Percentiles rank a stretch among this genome's conserved stretches.
Conservation (phyloP, 805 yeast genomes). For the Candida manassasensis region DNA sequence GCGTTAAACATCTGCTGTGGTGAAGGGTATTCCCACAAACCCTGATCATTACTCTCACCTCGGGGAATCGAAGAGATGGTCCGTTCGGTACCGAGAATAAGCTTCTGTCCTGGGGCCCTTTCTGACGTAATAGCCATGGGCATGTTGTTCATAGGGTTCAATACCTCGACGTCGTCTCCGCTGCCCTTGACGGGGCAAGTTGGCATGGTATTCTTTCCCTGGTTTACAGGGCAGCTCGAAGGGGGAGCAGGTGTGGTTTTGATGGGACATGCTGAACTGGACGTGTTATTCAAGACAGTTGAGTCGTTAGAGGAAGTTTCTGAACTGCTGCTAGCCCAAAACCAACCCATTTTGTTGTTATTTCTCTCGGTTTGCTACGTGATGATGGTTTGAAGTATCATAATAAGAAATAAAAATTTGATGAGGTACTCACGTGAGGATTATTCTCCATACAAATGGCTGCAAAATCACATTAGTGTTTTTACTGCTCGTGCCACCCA, state of each 20-base stretch:
- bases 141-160: constrained; percentile 88
- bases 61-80: constrained; percentile 83
- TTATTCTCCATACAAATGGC: too few species aligned
- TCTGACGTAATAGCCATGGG: constrained; percentile 66
- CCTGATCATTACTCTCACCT: constrained; percentile 59
- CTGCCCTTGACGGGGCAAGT: constrained; percentile 35
- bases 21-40: constrained; percentile 97
- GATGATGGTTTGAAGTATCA: too few species aligned
- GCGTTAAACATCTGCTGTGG: constrained; percentile 99
- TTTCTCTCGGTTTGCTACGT: too few species aligned
- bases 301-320: background rate
- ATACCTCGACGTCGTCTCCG: constrained; percentile 24
- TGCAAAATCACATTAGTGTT: too few species aligned
- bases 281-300: background rate
- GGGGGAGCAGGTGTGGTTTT: constrained; percentile 6
- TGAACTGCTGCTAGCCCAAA: constrained; percentile 59
- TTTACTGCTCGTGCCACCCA: too few species aligned
- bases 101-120: constrained; percentile 73
- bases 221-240: constrained; percentile 12
- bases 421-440: too few species aligned
- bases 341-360: constrained; percentile 82
- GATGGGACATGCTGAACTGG: constrained; percentile 10
- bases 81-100: constrained; percentile 77
- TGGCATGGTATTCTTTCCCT: constrained; percentile 13
- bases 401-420: too few species aligned